These are phyloP conservation scores for Saccharomycopsis schoenii DNA, from an alignment of 805 yeast genomes.

Conservation along the genomic window DNA sequence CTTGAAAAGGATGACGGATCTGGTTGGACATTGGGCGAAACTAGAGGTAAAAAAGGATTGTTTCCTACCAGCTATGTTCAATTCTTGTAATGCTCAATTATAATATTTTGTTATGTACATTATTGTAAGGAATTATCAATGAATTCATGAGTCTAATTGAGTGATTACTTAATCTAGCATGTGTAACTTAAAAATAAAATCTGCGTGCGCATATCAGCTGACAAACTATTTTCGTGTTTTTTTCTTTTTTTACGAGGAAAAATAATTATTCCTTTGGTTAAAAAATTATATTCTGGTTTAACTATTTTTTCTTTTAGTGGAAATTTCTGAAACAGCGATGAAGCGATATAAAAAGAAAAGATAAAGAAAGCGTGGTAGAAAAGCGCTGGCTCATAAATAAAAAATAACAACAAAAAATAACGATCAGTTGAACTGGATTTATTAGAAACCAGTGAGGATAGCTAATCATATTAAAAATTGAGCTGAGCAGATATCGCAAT, in stretches of 20 bases:
- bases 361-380: neutral
- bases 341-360: neutral
- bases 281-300: no score
- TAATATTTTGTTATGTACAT: neutral
- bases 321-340: neutral
- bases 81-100: neutral
- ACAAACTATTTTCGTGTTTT: neutral
- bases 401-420: neutral
- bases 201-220: no score
- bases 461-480: no score
- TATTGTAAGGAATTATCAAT: neutral
- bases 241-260: neutral
- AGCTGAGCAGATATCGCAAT: no score
- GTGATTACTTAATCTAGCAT: no score
- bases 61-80: constrained; percentile 65
- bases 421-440: neutral
- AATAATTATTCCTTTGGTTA: neutral
- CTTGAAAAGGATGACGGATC: constrained; percentile 63
- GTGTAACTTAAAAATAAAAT: no score
- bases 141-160: neutral
- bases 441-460: no score
- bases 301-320: neutral
- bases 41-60: constrained; percentile 53
- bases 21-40: constrained; percentile 94
- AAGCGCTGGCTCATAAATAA: neutral